A percentile compares a stretch with the other conserved stretches of the same genome.
phyloP scores from a whole-genome alignment of 2,329 filamentous ascomycete species.

The Incumbomyces lentus region DNA sequence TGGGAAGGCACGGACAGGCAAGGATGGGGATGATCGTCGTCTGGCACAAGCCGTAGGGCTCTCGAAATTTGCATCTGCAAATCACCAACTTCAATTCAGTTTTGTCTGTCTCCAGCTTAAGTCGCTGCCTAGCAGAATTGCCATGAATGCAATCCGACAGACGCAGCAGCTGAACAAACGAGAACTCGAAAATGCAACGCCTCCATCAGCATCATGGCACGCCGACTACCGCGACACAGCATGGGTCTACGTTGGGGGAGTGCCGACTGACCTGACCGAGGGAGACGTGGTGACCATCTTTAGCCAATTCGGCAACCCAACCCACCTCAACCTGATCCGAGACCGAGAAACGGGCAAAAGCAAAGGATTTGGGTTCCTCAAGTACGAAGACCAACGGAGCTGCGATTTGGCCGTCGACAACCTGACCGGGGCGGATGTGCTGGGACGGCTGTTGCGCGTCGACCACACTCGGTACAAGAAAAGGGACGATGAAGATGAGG shows the following conservation, averaged over 20 bases:
- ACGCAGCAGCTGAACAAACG: slow-evolving; percentile 89
- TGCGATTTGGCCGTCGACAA: slow-evolving; percentile 96
- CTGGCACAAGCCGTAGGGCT: too few species aligned
- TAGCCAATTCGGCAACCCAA: slow-evolving; percentile 91
- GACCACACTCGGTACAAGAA: slow-evolving; percentile 90
- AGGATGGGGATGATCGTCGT: too few species aligned
- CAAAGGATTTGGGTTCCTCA: slow-evolving; percentile 88
- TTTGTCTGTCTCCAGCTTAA: too few species aligned
- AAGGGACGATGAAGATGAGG: slow-evolving; percentile 52
- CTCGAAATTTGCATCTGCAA: too few species aligned
- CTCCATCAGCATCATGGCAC: slow-evolving; percentile 88
- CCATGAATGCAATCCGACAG: slow-evolving; percentile 88
- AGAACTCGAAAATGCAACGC: slow-evolving; percentile 82
- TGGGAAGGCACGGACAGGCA: too few species aligned
- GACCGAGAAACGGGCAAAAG: slow-evolving; percentile 96
- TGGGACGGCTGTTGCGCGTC: slow-evolving; percentile 71
- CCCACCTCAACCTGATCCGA: slow-evolving; percentile 80
- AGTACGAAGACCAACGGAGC: slow-evolving; percentile 96
- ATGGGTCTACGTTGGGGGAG: slow-evolving; percentile 89
- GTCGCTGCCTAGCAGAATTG: slow-evolving; percentile 13
- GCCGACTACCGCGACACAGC: slow-evolving; percentile 96
- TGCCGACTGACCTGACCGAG: slow-evolving; percentile 86
- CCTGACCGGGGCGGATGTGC: slow-evolving; percentile 71
- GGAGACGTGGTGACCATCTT: slow-evolving; percentile 95
- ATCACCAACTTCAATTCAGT: too few species aligned